Conservation (phyloP, 2,329 filamentous ascomycete genomes). For the Alternaria sp. region DNA sequence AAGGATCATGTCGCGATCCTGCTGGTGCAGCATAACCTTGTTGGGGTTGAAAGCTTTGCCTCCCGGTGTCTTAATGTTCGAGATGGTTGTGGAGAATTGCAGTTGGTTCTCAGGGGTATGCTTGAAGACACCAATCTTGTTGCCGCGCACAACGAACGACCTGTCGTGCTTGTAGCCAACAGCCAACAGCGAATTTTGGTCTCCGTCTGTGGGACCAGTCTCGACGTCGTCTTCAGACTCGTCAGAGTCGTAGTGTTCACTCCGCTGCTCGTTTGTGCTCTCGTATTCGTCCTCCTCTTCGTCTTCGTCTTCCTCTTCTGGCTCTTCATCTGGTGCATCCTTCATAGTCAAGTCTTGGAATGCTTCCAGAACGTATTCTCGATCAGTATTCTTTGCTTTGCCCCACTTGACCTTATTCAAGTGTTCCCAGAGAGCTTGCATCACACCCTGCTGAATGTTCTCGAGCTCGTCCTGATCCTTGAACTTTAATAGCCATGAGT, state of each 20-base stretch:
- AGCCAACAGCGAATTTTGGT: slow-evolving; percentile 90
- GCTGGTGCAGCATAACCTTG: slow-evolving; percentile 95
- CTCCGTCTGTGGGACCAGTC: slow-evolving; percentile 74
- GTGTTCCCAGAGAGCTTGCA: slow-evolving; percentile 97
- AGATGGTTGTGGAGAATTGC: slow-evolving; percentile 96
- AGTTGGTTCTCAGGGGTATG: slow-evolving; percentile 91
- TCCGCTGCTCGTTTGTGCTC: slow-evolving; percentile 69
- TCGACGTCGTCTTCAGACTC: slow-evolving; percentile 82
- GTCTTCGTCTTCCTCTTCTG: slow-evolving; percentile 63
- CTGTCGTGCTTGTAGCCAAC: slow-evolving; percentile 97
- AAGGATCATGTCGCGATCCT: slow-evolving; percentile 87
- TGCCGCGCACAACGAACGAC: slow-evolving; percentile 95
- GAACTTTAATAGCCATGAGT: slow-evolving; percentile 95
- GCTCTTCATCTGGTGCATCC: slow-evolving; percentile 68
- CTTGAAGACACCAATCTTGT: slow-evolving; percentile 99
- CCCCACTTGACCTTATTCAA: slow-evolving; percentile 93
- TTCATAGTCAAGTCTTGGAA: slow-evolving; percentile 96
- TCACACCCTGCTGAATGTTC: slow-evolving; percentile 88
- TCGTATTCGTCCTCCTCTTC: slow-evolving; percentile 69
- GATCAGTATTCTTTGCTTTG: slow-evolving; percentile 90
- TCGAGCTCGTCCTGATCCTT: slow-evolving; percentile 82
- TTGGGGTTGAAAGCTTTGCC: slow-evolving; percentile 87
- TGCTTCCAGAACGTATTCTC: slow-evolving; percentile 92
- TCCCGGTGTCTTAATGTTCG: slow-evolving; percentile 87
- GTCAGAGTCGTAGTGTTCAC: slow-evolving; percentile 77